These are phyloP conservation scores for Colletotrichum tanaceti DNA, from an alignment of 2,329 filamentous ascomycete genomes.

Conservation along the genomic window DNA sequence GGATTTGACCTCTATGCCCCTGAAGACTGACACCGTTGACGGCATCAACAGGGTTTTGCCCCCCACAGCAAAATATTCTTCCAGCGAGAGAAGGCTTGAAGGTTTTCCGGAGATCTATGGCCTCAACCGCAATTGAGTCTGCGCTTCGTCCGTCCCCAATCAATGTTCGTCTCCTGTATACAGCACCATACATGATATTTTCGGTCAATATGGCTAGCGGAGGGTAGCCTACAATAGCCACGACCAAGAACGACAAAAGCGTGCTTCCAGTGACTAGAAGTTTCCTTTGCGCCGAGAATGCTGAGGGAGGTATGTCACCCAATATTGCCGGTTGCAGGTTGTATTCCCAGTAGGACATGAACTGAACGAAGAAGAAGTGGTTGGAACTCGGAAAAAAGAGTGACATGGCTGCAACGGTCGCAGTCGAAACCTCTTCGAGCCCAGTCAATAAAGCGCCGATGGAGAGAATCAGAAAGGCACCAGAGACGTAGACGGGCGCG, in stretches of 20 bases:
- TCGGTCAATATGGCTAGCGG: not conserved
- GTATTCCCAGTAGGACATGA: constrained; percentile 43
- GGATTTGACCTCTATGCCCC: constrained; percentile 69
- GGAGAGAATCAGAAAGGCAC: constrained; percentile 47
- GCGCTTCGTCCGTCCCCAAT: not conserved
- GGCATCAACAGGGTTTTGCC: constrained; percentile 54
- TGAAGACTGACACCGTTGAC: constrained; percentile 71
- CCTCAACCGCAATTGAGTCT: constrained; percentile 33
- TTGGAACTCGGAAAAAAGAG: constrained; percentile 45
- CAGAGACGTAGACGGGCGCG: constrained; percentile 48
- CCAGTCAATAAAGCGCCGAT: constrained; percentile 21
- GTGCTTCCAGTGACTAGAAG: not conserved
- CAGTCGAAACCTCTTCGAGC: not conserved
- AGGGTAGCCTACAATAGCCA: not conserved
- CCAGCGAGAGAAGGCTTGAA: constrained; percentile 44
- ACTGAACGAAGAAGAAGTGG: constrained; percentile 44
- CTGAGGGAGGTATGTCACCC: not conserved
- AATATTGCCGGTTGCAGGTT: not conserved
- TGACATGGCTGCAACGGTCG: constrained; percentile 23
- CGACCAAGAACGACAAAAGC: not conserved
- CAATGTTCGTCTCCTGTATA: not conserved
- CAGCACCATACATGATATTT: not conserved
- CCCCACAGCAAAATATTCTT: not conserved
- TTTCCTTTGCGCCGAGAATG: not conserved
- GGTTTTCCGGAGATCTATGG: constrained; percentile 48